Evolutionary conservation across 2,329 filamentous ascomycete species (phyloP), one percentile per base, ranked within the genome.

Genomic region (Aspergillus spinulosporus): DNA sequence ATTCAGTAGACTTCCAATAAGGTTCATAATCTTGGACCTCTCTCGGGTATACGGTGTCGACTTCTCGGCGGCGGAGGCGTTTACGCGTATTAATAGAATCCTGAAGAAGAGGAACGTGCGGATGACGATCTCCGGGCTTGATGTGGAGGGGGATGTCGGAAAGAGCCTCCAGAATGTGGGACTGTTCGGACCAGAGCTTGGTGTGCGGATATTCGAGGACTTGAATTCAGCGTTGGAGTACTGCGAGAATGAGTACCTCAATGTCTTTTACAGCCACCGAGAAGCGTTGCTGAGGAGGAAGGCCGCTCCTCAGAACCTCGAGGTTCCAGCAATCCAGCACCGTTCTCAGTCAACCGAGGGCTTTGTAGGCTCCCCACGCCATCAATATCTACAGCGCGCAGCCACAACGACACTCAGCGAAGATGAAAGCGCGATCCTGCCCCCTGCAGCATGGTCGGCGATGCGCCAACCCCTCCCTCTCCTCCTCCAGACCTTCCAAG

Each of bases 31-130:
- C 15, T 80, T 99, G 39, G 94, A 99, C 69, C 83, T 99, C 65
- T 87, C 85, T 61, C 88, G 94, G 60, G 94, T 99, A 42, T 92
- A 88, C 9, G 94, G 93, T 5, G 84, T 97, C 26, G 94, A 99
- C 74, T 99, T 96, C 71, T 97, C 93, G 0, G 93, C 94, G 1
- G 93, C 92, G 1, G 94, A 99, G 72, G 94, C 90, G 0, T 97
- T 99, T 71, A 92, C 90, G 58, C 88, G 92, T 11, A 92, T 99
- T 73, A 94, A 92, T 69, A 85, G 94, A 21, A 82, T 97, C 15
- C 79, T 97, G 2, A 80, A 86, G 59, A 85, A 87, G 61, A 89
- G 90, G 68, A 86, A 86, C 28, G 89, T 99, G 36, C 83, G 88
- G 56, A 84, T 97, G 57, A 84, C 94, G 11, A 81, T 99, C 56